phyloP scores from a whole-genome alignment of 2,329 filamentous ascomycete species.

The Alternaria sp. region DNA sequence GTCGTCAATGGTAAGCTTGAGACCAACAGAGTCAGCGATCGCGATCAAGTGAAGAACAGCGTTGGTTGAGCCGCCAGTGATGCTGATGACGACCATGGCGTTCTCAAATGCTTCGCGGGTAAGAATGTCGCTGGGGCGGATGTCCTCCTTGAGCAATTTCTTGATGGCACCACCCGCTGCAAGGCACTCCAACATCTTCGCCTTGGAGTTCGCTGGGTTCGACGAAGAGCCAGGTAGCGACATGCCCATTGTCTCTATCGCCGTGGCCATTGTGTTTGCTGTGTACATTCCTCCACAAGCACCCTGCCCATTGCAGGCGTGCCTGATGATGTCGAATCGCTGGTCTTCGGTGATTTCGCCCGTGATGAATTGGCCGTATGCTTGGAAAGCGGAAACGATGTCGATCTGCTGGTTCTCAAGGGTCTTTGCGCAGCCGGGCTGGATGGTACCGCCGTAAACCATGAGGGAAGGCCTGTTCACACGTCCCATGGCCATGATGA shows the following conservation, averaged over 20 bases:
- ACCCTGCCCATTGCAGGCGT: constrained; percentile 85
- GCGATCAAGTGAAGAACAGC: constrained; percentile 59
- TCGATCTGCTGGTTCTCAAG: constrained; percentile 75
- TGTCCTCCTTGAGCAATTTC: constrained; percentile 59
- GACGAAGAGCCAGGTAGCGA: constrained; percentile 59
- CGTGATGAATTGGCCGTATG: constrained; percentile 92
- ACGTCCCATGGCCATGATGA: constrained; percentile 81
- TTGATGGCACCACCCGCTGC: constrained; percentile 58
- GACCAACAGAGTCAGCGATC: constrained; percentile 57
- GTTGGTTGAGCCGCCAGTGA: constrained; percentile 59
- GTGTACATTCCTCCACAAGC: constrained; percentile 82
- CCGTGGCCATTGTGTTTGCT: constrained; percentile 60
- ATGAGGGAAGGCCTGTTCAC: constrained; percentile 94
- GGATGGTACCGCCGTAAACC: constrained; percentile 96
- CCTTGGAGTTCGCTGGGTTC: constrained; percentile 58
- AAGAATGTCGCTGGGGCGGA: constrained; percentile 57
- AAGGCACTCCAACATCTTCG: constrained; percentile 58
- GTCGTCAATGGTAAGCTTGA: constrained; percentile 59
- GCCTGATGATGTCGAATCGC: constrained; percentile 90
- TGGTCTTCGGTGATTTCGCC: constrained; percentile 90
- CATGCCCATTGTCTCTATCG: constrained; percentile 59
- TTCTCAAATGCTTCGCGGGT: constrained; percentile 58
- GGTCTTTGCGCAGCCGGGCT: constrained; percentile 84
- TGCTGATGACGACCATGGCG: constrained; percentile 59
- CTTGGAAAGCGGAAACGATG: constrained; percentile 97